Base-by-base conservation (phyloP, 2,329 filamentous ascomycete species). In the Aspergillus sp. region DNA sequence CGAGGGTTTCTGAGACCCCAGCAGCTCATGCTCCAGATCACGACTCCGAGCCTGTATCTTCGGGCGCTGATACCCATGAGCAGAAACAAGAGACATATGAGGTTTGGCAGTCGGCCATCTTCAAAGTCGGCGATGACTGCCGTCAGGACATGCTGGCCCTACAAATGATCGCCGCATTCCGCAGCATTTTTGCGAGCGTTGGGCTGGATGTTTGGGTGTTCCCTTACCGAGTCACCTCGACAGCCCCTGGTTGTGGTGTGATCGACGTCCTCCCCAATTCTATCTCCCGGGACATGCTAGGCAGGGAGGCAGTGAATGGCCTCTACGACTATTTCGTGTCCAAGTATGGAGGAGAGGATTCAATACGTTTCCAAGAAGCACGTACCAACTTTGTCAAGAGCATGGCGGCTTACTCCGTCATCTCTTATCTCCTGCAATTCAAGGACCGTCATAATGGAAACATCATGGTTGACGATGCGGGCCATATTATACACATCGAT, bases 381-480 rank as follows among this genome's bases (percentile, higher is more conserved):
- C 89, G 95, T 63, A 93, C 86, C 79, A 98, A 98, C 77, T 99
- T 99, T 73, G 93, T 99, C 77, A 99, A 99, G 81, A 95, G 90
- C 73, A 98, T 99, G 95, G 95, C 96, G 0, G 96, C 95, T 12
- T 99, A 99, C 81, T 96, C 91, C 18, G 89, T 99, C 70, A 98
- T 99, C 65, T 96, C 92, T 0, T 99, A 96, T 79, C 82, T 99
- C 14, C 81, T 99, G 42, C 96, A 99, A 72, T 98, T 99, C 87
- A 99, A 99, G 77, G 95, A 99, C 74, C 89, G 95, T 3, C 95
- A 99, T 80, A 99, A 99, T 75, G 95, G 95, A 63, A 99, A 99
- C 81, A 99, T 99, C 81, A 99, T 99, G 96, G 88, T 99, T 64
- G 94, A 99, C 75, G 94, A 97, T 71, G 91, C 90, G 0, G 95